Evolutionary conservation across 2,329 filamentous ascomycete species (phyloP), one percentile per base, ranked within the genome.

Genomic region (Metarhizium robertsii): DNA sequence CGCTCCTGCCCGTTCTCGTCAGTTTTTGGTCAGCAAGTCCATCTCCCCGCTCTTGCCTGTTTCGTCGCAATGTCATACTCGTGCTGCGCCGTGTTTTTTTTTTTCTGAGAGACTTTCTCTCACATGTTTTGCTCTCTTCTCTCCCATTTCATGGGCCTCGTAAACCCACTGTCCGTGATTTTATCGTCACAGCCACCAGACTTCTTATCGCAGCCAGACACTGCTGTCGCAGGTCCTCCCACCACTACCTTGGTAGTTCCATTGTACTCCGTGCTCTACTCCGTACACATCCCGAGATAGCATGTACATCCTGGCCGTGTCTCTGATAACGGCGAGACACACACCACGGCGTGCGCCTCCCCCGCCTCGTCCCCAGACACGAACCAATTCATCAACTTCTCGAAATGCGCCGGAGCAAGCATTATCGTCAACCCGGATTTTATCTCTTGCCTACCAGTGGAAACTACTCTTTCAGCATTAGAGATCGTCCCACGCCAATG

Each of bases 121-220:
- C 16, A 16, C 10, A 10, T 29, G 10, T 8, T 30, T 48, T 48
- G n/a, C 45, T 48, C 45, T 29, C 45, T 48, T 20, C 16, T 20
- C 42, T 20, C n/a, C 6, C 18, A 14, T n/a, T 8, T 48, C 25
- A 8, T 16, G 13, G 25, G 4, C 20, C 25, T 48, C 45, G 45
- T 30, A 48, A 48, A 48, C 13, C 20, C 45, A 48, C 45, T 13
- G 16, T 45, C 54, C 57, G 50, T 55, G 46, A 20, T 50, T 52
- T 55, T 53, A 52, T 55, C 57, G 53, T 40, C 58, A 50, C 47
- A 43, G 14, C 52, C 54, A 34, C 25, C 25, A 25, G 25, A 4
- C 46, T 32, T 46, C 48, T 57, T 57, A 52, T 57, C 55, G 43
- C 34, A 36, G 2, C 51, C 45, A 25, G 25, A 25, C 30, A 25